Conservation (phyloP, 805 yeast genomes). For the Cyberlindnera xishuangbannaensis region DNA sequence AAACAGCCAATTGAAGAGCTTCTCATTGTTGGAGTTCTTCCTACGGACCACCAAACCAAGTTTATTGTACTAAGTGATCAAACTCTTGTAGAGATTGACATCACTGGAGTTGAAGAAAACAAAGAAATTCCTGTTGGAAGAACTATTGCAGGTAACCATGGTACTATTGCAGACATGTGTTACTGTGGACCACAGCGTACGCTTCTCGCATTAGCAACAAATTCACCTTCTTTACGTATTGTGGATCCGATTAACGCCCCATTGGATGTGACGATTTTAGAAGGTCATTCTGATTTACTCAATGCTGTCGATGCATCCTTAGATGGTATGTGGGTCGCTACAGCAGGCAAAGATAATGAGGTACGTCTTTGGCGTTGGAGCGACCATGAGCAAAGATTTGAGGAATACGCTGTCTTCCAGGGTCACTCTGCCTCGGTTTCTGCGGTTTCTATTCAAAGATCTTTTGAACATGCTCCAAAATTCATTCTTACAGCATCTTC, state of each 20-base stretch:
- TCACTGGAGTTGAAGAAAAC: slow-evolving; percentile 25
- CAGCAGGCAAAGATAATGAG: slow-evolving; percentile 85
- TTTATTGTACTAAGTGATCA: slow-evolving; percentile 76
- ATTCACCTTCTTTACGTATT: slow-evolving; percentile 81
- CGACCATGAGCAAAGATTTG: slow-evolving; percentile 34
- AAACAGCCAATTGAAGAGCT: slow-evolving; percentile 65
- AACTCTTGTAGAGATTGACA: slow-evolving; percentile 52
- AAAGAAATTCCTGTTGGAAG: slow-evolving; percentile 38
- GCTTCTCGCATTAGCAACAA: slow-evolving; percentile 81
- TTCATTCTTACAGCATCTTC: slow-evolving; percentile 85
- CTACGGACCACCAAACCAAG: slow-evolving; percentile 32
- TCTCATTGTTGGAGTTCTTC: slow-evolving; percentile 54
- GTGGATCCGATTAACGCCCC: slow-evolving; percentile 54
- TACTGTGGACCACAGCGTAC: slow-evolving; percentile 59
- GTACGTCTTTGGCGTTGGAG: slow-evolving; percentile 78
- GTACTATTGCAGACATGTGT: slow-evolving; percentile 86
- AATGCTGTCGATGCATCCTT: slow-evolving; percentile 71
- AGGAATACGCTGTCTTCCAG: slow-evolving; percentile 53
- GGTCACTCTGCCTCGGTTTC: slow-evolving; percentile 90
- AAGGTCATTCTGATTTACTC: slow-evolving; percentile 83
- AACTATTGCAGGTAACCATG: slow-evolving; percentile 87
- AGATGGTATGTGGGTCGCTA: slow-evolving; percentile 86
- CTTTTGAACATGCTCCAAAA: slow-evolving; percentile 40
- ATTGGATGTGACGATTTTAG: slow-evolving; percentile 56
- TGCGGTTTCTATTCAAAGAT: slow-evolving; percentile 63